Evolutionary conservation across 2,329 filamentous ascomycete species (phyloP).

Genomic region (Calonectria pseudoturangicola): DNA sequence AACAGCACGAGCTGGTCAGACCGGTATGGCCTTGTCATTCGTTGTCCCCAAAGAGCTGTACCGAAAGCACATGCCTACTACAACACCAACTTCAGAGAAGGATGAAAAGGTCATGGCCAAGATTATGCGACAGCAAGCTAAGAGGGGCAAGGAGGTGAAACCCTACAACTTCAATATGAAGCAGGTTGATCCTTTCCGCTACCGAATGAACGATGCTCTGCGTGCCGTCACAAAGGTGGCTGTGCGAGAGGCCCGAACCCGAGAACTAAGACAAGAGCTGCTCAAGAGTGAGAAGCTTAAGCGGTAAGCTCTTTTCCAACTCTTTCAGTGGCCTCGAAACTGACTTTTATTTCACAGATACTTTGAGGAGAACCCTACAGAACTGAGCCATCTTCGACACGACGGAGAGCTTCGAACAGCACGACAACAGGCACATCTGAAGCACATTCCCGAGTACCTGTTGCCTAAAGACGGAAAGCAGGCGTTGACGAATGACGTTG

Average conservation of each 20-base stretch:
- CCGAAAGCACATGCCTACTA: conserved; percentile 92
- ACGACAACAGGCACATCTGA: conserved; percentile 90
- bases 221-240: conserved; percentile 92
- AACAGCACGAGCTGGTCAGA: conserved; percentile 92
- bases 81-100: conserved; percentile 82
- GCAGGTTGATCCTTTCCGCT: conserved; percentile 94
- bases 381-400: conserved; percentile 90
- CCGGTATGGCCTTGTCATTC: conserved; percentile 97
- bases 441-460: conserved; percentile 95
- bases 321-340: not conserved
- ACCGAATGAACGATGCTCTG: conserved; percentile 94
- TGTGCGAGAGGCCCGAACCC: conserved; percentile 90
- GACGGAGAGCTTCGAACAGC: conserved; percentile 91
- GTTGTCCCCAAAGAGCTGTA: conserved; percentile 88
- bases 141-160: conserved; percentile 87
- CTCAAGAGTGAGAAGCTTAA: conserved; percentile 96
- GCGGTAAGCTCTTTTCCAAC: conserved; percentile 63
- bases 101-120: conserved; percentile 90
- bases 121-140: conserved; percentile 86
- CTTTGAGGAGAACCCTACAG: conserved; percentile 97
- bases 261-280: conserved; percentile 91
- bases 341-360: conserved; percentile 67
- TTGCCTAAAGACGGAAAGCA: conserved; percentile 86
- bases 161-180: conserved; percentile 97
- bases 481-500: conserved; percentile 80